Evolutionary conservation across 2,329 filamentous ascomycete genomes (phyloP), one percentile per base, ranked within the genome.

Genomic region (Shiraia bambusicola): DNA sequence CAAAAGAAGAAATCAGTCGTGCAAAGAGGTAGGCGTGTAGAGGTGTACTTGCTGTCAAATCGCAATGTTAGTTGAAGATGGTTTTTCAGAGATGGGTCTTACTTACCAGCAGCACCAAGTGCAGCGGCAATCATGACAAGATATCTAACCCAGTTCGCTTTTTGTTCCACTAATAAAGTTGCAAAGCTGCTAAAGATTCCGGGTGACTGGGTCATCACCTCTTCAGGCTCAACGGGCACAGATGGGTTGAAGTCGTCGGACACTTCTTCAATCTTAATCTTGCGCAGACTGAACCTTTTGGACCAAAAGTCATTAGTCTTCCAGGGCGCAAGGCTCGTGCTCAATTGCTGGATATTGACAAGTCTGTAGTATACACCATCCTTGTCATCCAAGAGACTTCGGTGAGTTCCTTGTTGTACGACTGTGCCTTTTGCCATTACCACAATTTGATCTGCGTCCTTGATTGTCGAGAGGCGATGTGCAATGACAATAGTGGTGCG

Each of bases 401-500:
- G 78, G 52, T 94, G 88, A 0, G 79, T 87, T 0, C 88, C 88
- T 48, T 82, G 72, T 63, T 94, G 87, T 11, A 84, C 75, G 0
- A 88, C 80, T 34, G 73, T 68, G 2, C 88, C 88, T 53, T 83
- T 80, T 36, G 83, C 76, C 32, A 93, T 67, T 1, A 93, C 87
- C 6, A 89, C 74, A 42, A 93, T 93, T 14, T 26, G 80, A 59
- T 92, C 84, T 2, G 88, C 87, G 50, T 85, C 81, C 61, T 83
- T 89, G 72, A 96, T 95, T 6, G 92, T 96, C 0, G 89, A 95
- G 9, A 97, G 75, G 55, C 91, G 84, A 71, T 97, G 92, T 34
- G 92, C 92, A 67, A 97, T 96, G 7, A 90, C 87, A 56, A 96
- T 94, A 4, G 92, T 96, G 0, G 92, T 97, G 39, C 92, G 81